Evolutionary conservation across 2,329 filamentous ascomycete species (phyloP).

Genomic region (Fusarium continuum): DNA sequence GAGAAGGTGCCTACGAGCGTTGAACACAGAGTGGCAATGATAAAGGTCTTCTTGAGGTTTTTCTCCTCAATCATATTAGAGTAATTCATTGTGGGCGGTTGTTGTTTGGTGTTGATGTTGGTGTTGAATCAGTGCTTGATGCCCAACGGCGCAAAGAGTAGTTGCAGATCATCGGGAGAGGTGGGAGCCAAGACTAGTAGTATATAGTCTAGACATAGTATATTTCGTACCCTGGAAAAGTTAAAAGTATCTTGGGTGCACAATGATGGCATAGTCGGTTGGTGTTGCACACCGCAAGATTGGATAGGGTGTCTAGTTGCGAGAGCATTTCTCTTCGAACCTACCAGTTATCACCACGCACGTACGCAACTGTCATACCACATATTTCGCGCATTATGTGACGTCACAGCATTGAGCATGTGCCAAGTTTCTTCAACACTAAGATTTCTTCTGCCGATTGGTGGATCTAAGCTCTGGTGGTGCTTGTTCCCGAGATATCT

Average conservation of each 20-base stretch:
- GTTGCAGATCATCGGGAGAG: slow-evolving; percentile 9
- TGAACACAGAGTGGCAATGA: slow-evolving; percentile 40
- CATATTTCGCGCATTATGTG: slow-evolving; percentile 9
- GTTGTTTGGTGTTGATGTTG: neutral
- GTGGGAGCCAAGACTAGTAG: neutral
- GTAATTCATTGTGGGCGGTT: slow-evolving; percentile 30
- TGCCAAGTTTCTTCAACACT: slow-evolving; percentile 15
- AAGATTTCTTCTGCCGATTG: neutral
- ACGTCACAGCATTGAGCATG: slow-evolving; percentile 6
- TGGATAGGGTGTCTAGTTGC: neutral
- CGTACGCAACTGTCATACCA: slow-evolving; percentile 11
- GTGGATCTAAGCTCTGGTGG: neutral
- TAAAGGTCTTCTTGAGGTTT: slow-evolving; percentile 44
- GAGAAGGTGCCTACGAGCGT: slow-evolving; percentile 42
- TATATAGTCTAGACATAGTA: neutral
- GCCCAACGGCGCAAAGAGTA: slow-evolving; percentile 7
- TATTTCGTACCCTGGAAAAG: neutral
- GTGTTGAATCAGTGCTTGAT: slow-evolving; percentile 1
- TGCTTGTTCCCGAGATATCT: slow-evolving; percentile 13
- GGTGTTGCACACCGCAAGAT: slow-evolving; percentile 13
- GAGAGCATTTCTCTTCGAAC: neutral
- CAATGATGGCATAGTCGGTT: slow-evolving; percentile 22
- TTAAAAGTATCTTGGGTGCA: neutral
- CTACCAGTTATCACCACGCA: neutral
- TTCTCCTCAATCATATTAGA: slow-evolving; percentile 42